A percentile compares a stretch with the other conserved stretches of the same genome.
Conservation (phyloP, 2,329 filamentous ascomycete genomes). For the Alternaria brassicae region DNA sequence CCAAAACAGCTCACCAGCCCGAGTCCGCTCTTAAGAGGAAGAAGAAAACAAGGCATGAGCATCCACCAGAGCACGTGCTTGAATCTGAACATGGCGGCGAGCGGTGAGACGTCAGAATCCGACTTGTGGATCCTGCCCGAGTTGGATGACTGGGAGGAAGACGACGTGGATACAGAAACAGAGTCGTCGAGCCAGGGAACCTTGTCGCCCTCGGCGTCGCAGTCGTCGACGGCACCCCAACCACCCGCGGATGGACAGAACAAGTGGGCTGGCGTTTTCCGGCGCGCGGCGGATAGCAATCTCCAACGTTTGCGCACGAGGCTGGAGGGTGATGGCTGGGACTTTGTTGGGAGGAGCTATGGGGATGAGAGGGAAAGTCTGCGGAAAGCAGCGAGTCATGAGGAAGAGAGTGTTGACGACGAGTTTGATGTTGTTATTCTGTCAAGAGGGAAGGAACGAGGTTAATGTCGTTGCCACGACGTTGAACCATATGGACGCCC, state of each 20-base stretch:
- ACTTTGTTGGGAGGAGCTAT: constrained; percentile 41
- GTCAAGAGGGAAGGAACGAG: background rate
- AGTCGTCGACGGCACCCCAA: background rate
- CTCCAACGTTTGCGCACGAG: constrained; percentile 37
- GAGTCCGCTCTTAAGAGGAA: constrained; percentile 6
- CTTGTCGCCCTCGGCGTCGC: background rate
- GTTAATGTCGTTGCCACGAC: too few relatives aligned
- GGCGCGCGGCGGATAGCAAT: constrained; percentile 39
- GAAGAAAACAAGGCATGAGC: constrained; percentile 10
- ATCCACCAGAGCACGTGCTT: constrained; percentile 37
- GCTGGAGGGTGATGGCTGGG: constrained; percentile 46
- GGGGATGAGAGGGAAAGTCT: constrained; percentile 28
- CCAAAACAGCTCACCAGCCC: constrained; percentile 6
- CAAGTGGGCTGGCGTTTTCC: constrained; percentile 29
- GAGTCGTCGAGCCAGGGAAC: background rate
- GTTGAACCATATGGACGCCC: too few relatives aligned
- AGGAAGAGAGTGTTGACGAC: constrained; percentile 42
- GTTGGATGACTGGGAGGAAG: constrained; percentile 42
- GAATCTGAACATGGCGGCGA: constrained; percentile 21
- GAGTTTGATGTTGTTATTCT: constrained; percentile 40
- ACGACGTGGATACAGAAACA: constrained; percentile 5
- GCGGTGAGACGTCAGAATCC: constrained; percentile 25
- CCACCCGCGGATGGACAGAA: background rate
- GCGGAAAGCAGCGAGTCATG: constrained; percentile 20
- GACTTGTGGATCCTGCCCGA: constrained; percentile 45